Evolutionary conservation across 1,284 basidiomycete species (phyloP).

Genomic region (Cryptococcus amylolentus): DNA sequence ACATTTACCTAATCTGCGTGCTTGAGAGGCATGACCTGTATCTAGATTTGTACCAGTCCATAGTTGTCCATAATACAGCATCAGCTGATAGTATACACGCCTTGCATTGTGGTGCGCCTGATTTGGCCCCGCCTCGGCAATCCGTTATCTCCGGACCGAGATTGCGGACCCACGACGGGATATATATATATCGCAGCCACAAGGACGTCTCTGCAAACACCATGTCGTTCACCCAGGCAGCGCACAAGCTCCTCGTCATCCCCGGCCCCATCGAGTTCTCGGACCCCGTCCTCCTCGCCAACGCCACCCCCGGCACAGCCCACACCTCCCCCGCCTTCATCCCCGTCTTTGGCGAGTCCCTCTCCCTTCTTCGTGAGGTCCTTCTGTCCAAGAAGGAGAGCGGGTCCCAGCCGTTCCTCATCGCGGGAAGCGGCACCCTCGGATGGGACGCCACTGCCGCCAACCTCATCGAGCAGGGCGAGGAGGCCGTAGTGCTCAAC

Average conservation of each 20-base stretch:
- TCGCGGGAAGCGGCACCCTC: constrained; percentile 89
- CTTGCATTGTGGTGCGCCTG: background rate
- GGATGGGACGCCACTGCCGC: constrained; percentile 76
- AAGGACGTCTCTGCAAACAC: background rate
- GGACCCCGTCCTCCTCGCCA: constrained; percentile 52
- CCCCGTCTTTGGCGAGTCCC: constrained; percentile 81
- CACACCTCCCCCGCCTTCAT: constrained; percentile 92
- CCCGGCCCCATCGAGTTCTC: constrained; percentile 50
- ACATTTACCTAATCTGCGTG: too few relatives aligned
- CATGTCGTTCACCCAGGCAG: constrained; percentile 40
- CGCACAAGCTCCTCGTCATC: constrained; percentile 50
- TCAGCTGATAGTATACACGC: background rate
- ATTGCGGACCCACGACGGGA: too few relatives aligned
- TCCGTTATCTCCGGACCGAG: background rate
- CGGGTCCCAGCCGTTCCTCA: constrained; percentile 73
- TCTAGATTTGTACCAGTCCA: background rate
- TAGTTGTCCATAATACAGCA: background rate
- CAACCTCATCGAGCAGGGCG: constrained; percentile 74
- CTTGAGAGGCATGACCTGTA: background rate
- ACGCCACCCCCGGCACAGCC: constrained; percentile 65
- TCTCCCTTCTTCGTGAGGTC: constrained; percentile 79
- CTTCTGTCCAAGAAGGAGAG: constrained; percentile 62
- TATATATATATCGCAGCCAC: background rate
- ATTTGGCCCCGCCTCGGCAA: too few relatives aligned
- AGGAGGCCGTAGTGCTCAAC: constrained; percentile 66